phyloP scores from a whole-genome alignment of 768 basidiomycete species.

The Pleurotus pulmonarius region DNA sequence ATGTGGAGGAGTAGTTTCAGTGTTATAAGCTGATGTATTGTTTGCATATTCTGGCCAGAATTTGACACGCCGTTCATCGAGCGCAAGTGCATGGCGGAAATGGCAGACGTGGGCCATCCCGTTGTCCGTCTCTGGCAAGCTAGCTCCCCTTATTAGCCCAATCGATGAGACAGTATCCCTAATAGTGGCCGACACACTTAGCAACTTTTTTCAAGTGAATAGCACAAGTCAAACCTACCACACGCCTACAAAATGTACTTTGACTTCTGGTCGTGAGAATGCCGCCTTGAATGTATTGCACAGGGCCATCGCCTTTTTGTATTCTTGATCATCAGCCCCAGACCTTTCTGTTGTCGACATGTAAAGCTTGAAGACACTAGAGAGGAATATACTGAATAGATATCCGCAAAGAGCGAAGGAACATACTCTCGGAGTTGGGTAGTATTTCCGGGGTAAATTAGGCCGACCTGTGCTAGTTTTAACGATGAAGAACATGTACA shows the following conservation, averaged over 20 bases:
- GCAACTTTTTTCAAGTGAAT: too few species aligned
- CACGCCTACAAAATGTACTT: slow-evolving; percentile 40
- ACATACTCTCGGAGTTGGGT: not conserved
- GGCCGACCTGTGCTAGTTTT: not conserved
- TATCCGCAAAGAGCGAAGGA: not conserved
- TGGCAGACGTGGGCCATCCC: slow-evolving; percentile 24
- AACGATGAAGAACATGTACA: too few species aligned
- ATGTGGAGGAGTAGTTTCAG: not conserved
- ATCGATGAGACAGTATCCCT: slow-evolving; percentile 34
- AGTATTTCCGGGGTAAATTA: not conserved
- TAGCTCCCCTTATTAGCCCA: slow-evolving; percentile 17
- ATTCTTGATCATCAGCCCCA: not conserved
- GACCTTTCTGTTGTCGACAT: not conserved
- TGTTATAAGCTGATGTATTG: too few species aligned
- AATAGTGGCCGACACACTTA: not conserved
- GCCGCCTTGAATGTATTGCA: slow-evolving; percentile 16
- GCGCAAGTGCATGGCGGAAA: slow-evolving; percentile 30
- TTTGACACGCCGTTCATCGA: slow-evolving; percentile 31
- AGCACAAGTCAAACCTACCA: too few species aligned
- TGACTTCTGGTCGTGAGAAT: slow-evolving; percentile 22
- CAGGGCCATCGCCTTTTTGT: not conserved
- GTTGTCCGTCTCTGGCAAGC: slow-evolving; percentile 15
- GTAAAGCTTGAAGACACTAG: not conserved
- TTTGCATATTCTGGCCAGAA: slow-evolving; percentile 27
- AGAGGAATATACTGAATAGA: too few species aligned